A percentile compares a stretch with the other conserved stretches of the same genome.
These are phyloP conservation scores for Coniochaeta prunicola DNA, from an alignment of 2,329 filamentous ascomycete species.

Conservation along the genomic window DNA sequence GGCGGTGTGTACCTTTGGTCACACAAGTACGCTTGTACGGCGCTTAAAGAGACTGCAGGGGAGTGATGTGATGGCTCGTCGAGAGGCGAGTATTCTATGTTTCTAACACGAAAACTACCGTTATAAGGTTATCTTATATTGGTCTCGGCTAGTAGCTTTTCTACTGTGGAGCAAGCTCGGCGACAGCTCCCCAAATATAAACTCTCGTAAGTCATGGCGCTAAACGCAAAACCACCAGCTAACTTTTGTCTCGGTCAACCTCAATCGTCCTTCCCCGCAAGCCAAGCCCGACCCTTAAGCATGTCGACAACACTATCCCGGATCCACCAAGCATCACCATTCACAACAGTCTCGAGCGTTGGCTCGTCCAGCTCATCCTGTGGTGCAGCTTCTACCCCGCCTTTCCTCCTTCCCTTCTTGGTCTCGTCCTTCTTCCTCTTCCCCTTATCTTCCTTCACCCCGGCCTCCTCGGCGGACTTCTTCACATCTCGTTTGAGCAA, in stretches of 20 bases:
- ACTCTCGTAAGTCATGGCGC: neutral
- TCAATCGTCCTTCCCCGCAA: constrained; percentile 31
- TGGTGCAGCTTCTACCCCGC: constrained; percentile 4
- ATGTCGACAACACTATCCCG: constrained; percentile 46
- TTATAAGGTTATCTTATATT: no score
- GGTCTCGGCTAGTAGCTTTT: no score
- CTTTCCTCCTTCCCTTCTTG: constrained; percentile 10
- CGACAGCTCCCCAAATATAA: neutral
- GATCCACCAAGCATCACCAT: constrained; percentile 40
- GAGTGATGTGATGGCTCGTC: no score
- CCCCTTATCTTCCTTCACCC: constrained; percentile 12
- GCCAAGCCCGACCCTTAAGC: constrained; percentile 48
- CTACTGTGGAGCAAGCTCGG: no score
- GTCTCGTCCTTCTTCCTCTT: constrained; percentile 14
- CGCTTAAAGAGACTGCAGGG: no score
- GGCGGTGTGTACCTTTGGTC: no score
- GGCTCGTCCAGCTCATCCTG: constrained; percentile 17
- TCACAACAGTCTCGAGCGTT: constrained; percentile 10
- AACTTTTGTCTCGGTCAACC: neutral
- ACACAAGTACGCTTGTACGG: no score
- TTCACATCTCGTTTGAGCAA: constrained; percentile 17
- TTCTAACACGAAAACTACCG: no score
- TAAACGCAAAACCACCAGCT: neutral
- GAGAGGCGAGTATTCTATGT: no score
- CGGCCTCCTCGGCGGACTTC: neutral